Base-by-base conservation (phyloP, 176 grass and related monocot species). In the Zizania latifolia region DNA sequence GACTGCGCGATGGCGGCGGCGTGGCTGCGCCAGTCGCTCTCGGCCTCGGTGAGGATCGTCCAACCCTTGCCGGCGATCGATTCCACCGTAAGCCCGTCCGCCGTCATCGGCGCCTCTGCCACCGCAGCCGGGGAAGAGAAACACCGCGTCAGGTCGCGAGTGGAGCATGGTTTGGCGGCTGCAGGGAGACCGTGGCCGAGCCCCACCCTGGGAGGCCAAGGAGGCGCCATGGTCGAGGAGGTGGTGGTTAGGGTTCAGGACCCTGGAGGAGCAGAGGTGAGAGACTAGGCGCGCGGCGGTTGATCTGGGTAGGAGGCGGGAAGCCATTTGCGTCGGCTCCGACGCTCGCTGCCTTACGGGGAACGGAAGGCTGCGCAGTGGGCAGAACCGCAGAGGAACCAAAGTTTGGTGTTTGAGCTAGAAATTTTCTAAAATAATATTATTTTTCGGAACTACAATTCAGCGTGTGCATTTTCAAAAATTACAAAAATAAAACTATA, bases 21-120 rank as follows among this genome's bases (percentile, higher is more conserved):
- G 38, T 98, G 94, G 84, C 94, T 98, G 53, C 94, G 81, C 91
- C 94, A 98, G 62, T 98, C 94, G 86, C 89, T 86, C 70, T 92
- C 88, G 19, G 66, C 38, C 76, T 94, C 91, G 11, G 84, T 86
- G 13, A 94, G 78, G 71, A 98, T 98, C 48, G 88, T 83, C 94
- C 94, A 98, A 65, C 86, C 79, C 78, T 98, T 98, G n/a, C 72
- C 58, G 0, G 64, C 72, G 29, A 98, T 94, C 5, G 81, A 92
- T 9, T 92, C 88, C 12, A 92, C 84, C 68, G 89, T 94, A 50
- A 98, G 66, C 1, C 94, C 94, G 39, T 92, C 94, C 1, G 72
- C 85, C 4, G 94, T 98, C 75, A 44, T 79, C 3, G 88, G 91
- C 19, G 74, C 77, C 65, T 86, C 85, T 10, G 70, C 35, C 40